Evolutionary conservation across 768 basidiomycete genomes (phyloP).

Genomic region (Heimioporus sp.): DNA sequence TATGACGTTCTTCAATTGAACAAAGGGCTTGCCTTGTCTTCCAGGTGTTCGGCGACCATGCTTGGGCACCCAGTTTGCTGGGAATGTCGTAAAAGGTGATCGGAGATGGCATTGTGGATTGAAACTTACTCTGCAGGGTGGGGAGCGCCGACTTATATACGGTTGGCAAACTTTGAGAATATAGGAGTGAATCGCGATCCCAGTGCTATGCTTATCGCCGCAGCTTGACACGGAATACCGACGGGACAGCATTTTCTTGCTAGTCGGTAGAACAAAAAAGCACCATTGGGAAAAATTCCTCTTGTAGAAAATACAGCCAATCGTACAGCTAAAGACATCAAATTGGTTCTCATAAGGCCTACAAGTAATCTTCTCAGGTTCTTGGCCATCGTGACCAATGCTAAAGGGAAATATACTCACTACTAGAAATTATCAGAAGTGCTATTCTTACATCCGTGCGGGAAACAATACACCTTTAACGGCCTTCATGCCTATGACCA

Average conservation of each 20-base stretch:
- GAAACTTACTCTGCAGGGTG: background rate
- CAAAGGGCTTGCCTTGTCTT: conserved; percentile 37
- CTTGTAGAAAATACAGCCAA: background rate
- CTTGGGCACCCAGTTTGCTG: conserved; percentile 23
- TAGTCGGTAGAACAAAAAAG: background rate
- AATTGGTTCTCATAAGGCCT: background rate
- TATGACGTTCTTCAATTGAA: background rate
- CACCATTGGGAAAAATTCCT: no score
- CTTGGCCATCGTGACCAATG: conserved; percentile 15
- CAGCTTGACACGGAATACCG: background rate
- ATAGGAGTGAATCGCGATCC: background rate
- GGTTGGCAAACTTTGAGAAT: no score
- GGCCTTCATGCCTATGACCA: conserved; percentile 19
- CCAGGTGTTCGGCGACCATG: conserved; percentile 48
- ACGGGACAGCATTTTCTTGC: background rate
- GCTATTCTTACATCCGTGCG: conserved; percentile 10
- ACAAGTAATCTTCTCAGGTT: conserved; percentile 10
- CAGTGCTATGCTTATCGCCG: conserved; percentile 5
- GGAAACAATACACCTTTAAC: conserved; percentile 6
- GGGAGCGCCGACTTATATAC: conserved; percentile 4
- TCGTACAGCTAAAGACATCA: background rate
- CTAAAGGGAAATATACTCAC: conserved; percentile 1
- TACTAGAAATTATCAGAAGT: background rate
- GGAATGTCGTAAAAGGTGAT: conserved; percentile 48
- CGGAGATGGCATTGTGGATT: conserved; percentile 21